These are phyloP conservation scores for Euryodendron excelsum DNA, from an alignment of 148 eudicot species.

Conservation along the genomic window DNA sequence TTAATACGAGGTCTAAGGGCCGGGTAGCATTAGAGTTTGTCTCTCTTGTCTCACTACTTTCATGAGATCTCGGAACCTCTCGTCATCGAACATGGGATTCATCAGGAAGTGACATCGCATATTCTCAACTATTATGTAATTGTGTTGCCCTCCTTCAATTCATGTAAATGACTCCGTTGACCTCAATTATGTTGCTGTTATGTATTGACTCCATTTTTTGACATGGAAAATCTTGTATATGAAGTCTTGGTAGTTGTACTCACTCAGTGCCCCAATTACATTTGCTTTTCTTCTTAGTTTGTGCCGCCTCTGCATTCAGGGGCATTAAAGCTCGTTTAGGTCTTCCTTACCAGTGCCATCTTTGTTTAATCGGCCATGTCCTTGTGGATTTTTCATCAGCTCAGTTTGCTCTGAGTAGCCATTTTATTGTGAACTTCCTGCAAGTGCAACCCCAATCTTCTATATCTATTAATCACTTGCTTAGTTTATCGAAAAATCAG, in stretches of 20 bases:
- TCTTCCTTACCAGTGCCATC: too few relatives aligned
- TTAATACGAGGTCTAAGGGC: slow-evolving; percentile 78
- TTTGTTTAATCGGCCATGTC: too few relatives aligned
- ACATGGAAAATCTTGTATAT: background rate
- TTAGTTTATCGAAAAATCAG: too few relatives aligned
- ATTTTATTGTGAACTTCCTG: too few relatives aligned
- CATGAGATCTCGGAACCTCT: slow-evolving; percentile 31
- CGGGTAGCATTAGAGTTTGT: slow-evolving; percentile 71
- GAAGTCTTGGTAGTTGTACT: background rate
- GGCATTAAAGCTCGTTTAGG: too few relatives aligned
- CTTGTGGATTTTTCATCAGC: too few relatives aligned
- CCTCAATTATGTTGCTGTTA: background rate
- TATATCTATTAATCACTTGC: too few relatives aligned
- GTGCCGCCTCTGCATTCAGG: too few relatives aligned
- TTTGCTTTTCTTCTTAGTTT: too few relatives aligned
- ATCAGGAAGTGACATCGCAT: background rate
- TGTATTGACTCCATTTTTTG: background rate
- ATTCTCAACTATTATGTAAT: background rate
- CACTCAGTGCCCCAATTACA: background rate
- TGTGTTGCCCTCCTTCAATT: background rate
- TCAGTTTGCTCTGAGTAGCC: too few relatives aligned
- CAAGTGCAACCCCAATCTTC: too few relatives aligned
- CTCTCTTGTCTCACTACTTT: slow-evolving; percentile 70
- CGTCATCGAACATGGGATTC: background rate
- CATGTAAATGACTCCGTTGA: background rate